These are phyloP conservation scores for Trypanosoma vivax DNA, from an alignment of 208 protist species.

Conservation along the genomic window DNA sequence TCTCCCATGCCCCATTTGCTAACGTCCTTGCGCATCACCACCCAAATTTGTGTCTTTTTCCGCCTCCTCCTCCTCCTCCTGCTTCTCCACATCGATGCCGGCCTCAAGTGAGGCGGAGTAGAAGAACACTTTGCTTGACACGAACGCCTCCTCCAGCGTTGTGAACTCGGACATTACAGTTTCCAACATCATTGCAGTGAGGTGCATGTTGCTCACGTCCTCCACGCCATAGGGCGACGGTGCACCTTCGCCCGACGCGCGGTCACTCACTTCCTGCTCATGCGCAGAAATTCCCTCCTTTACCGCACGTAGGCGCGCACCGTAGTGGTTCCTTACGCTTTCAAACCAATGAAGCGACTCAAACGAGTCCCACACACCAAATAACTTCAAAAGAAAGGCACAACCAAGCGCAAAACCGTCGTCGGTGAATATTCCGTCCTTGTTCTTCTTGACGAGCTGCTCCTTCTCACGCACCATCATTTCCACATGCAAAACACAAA, in stretches of 20 bases:
- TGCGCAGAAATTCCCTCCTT: constrained; percentile 24
- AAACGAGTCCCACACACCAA: constrained; percentile 88
- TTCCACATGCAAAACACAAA: constrained; percentile 92
- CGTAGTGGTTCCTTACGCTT: constrained; percentile 30
- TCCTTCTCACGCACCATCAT: constrained; percentile 93
- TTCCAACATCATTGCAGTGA: constrained; percentile 56
- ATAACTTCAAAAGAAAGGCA: constrained; percentile 93
- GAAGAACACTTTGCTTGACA: constrained; percentile 64
- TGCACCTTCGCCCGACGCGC: background rate
- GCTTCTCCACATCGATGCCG: background rate
- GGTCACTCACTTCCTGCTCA: constrained; percentile 7
- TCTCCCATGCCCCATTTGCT: too few relatives aligned
- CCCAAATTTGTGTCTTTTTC: constrained; percentile 16
- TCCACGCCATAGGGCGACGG: constrained; percentile 15
- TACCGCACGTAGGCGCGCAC: constrained; percentile 17
- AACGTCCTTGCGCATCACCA: background rate
- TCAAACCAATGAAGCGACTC: constrained; percentile 96
- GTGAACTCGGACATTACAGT: constrained; percentile 46
- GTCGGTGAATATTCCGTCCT: constrained; percentile 90
- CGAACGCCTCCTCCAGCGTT: constrained; percentile 58
- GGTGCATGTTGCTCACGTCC: constrained; percentile 59
- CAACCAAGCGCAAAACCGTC: constrained; percentile 97
- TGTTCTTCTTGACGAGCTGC: constrained; percentile 86
- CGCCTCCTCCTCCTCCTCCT: constrained; percentile 11
- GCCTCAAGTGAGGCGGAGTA: constrained; percentile 9